These are phyloP conservation scores for Suillus plorans DNA, from an alignment of 768 basidiomycete genomes.

Conservation along the genomic window DNA sequence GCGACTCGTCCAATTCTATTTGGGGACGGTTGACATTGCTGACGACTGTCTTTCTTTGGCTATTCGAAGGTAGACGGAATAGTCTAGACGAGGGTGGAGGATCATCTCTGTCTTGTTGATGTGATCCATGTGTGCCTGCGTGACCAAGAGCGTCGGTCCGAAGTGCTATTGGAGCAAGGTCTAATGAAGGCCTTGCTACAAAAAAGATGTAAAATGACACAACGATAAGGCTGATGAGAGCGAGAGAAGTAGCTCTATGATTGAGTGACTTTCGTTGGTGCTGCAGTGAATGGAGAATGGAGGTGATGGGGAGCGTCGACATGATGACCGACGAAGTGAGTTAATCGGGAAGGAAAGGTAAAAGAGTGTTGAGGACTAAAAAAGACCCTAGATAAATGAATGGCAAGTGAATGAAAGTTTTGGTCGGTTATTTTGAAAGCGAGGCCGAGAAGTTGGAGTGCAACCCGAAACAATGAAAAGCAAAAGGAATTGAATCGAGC, in stretches of 20 bases:
- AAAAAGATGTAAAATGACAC: conserved; percentile 59
- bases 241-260: conserved; percentile 54
- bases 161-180: conserved; percentile 35
- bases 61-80: conserved; percentile 10
- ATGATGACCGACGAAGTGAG: conserved; percentile 21
- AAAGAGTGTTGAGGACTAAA: conserved; percentile 6
- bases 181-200: conserved; percentile 42
- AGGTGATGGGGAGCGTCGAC: conserved; percentile 27
- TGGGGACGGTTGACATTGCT: conserved; percentile 32
- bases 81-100: conserved; percentile 36
- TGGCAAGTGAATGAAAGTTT: conserved; percentile 8
- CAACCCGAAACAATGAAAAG: conserved; percentile 1
- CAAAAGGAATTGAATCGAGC: neutral
- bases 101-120: conserved; percentile 12
- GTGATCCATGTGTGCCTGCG: conserved; percentile 25
- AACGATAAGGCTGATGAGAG: conserved; percentile 49
- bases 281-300: conserved; percentile 31
- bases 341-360: conserved; percentile 6
- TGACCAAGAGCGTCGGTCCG: conserved; percentile 31
- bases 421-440: neutral
- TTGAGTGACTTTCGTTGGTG: conserved; percentile 43
- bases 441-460: neutral
- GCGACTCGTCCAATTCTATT: conserved; percentile 46
- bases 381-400: conserved; percentile 1
- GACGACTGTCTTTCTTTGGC: conserved; percentile 15